Evolutionary conservation across 2,329 filamentous ascomycete genomes (phyloP), one percentile per base, ranked within the genome.

Genomic region (Didymella arachidicola): DNA sequence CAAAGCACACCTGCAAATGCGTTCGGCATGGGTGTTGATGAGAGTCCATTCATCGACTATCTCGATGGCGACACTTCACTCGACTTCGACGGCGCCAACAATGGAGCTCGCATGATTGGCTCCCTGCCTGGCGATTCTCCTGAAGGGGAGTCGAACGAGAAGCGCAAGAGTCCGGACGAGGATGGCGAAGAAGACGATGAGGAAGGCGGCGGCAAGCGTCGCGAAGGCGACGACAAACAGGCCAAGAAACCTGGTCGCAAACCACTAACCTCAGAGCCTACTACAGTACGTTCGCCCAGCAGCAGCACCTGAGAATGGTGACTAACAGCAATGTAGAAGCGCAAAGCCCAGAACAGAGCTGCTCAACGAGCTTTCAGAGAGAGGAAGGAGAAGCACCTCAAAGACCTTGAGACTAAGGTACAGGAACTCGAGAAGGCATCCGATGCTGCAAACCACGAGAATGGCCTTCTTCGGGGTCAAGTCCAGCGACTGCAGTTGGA

Each of bases 231-330:
- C 55, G 92, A 93, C 43, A 97, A 95, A 79, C 84, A 89, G 42
- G 87, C 92, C 25, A 98, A 98, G 86, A 99, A 98, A 80, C 94
- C 95, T 4, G 95, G 95, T 49, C 87, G 95, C 63, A 99, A 99
- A 83, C 95, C 94, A 19, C 83, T 98, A 71, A 98, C 92, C 46
- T 96, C 92, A 22, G 95, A 98, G 78, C 95, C 95, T 25, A 98
- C 91, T 68, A 95, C 93, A 67, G 94, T 98, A 88, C 82, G 93
- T 87, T 46, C 41, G 43, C 39, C 46, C 41, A 38, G 30, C 32
- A 59, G 42, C n/a, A 42, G 41, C 46, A 42, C 43, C 46, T 42
- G 38, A 59, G 30, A 18, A 58, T 25, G 18, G 42, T 54, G n/a
- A 56, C 68, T 78, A 51, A 76, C 64, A 52, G 18, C 29, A 41